These are phyloP conservation scores for Cryptococcus floricola DNA, from an alignment of 1,284 basidiomycete genomes.

Conservation along the genomic window DNA sequence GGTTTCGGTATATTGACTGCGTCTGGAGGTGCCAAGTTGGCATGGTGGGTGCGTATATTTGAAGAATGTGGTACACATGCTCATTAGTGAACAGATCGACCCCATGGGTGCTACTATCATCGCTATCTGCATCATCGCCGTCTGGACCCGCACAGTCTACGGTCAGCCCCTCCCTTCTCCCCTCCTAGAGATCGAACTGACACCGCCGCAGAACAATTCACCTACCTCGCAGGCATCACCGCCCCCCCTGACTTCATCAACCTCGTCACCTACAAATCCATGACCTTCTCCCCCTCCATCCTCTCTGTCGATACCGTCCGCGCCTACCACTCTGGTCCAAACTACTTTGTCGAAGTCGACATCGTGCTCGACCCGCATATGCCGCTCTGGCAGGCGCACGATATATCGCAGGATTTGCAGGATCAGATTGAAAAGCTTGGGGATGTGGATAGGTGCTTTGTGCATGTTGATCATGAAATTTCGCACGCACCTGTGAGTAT, in stretches of 20 bases:
- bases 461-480: conserved; percentile 90
- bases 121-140: conserved; percentile 69
- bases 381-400: conserved; percentile 86
- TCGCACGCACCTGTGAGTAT: conserved; percentile 57
- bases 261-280: conserved; percentile 86
- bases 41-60: conserved; percentile 35
- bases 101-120: conserved; percentile 57
- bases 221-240: conserved; percentile 81
- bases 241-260: conserved; percentile 87
- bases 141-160: conserved; percentile 74
- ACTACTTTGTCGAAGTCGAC: conserved; percentile 91
- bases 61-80: background rate
- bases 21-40: conserved; percentile 75
- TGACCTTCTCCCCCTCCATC: conserved; percentile 82
- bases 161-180: conserved; percentile 20
- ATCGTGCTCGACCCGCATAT: conserved; percentile 88
- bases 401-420: conserved; percentile 84
- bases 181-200: no score
- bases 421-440: conserved; percentile 91
- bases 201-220: conserved; percentile 61
- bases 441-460: conserved; percentile 85
- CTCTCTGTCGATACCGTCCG: conserved; percentile 81
- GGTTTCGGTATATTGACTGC: conserved; percentile 77
- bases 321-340: conserved; percentile 69
- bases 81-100: conserved; percentile 31